Evolutionary conservation across 768 basidiomycete genomes (phyloP).

Genomic region (Suillus discolor): DNA sequence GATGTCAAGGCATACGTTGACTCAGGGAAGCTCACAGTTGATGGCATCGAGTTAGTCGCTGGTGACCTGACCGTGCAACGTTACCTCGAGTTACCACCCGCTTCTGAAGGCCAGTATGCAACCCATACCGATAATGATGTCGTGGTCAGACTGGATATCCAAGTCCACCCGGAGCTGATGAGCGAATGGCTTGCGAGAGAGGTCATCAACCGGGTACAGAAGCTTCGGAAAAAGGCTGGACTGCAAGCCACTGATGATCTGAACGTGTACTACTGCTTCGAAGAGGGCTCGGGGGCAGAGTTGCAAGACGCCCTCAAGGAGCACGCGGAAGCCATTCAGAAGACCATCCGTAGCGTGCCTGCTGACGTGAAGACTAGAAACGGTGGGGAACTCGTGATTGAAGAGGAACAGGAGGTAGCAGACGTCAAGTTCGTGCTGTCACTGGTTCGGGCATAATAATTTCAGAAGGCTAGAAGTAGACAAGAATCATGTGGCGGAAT

Average conservation of each 20-base stretch:
- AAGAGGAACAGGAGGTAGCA: conserved; percentile 87
- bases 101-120: conserved; percentile 63
- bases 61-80: conserved; percentile 94
- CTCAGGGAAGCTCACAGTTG: conserved; percentile 79
- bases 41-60: conserved; percentile 84
- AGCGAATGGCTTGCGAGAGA: conserved; percentile 89
- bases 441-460: conserved; percentile 47
- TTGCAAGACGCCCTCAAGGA: conserved; percentile 63
- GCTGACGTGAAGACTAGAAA: conserved; percentile 55
- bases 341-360: conserved; percentile 76
- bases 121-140: conserved; percentile 95
- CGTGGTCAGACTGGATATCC: conserved; percentile 89
- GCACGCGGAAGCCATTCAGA: conserved; percentile 69
- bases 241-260: conserved; percentile 95
- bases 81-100: conserved; percentile 78
- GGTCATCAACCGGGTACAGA: conserved; percentile 91
- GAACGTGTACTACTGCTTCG: conserved; percentile 82
- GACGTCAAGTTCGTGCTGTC: conserved; percentile 77
- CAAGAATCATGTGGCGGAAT: conserved; percentile 1
- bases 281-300: conserved; percentile 65
- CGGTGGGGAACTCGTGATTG: conserved; percentile 58
- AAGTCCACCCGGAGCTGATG: conserved; percentile 83
- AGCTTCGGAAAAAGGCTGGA: conserved; percentile 93
- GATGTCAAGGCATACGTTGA: conserved; percentile 76
- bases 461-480: not conserved